Percentiles rank a stretch among this genome's conserved stretches.
Evolutionary conservation across 306 rosid species (phyloP).

Genomic region (Morella rubra): DNA sequence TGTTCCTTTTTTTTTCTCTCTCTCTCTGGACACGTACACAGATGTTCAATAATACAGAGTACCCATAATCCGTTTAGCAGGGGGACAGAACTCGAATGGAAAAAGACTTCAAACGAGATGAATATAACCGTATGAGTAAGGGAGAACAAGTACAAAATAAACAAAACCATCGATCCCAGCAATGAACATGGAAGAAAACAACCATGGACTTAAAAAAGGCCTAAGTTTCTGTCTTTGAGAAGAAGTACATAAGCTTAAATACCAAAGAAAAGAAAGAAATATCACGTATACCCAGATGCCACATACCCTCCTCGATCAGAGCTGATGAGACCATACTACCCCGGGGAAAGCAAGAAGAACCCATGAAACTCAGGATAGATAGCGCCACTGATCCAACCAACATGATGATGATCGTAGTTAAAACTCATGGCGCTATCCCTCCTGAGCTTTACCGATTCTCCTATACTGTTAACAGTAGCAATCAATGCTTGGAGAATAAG

Average conservation of each 20-base stretch:
- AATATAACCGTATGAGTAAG: background rate
- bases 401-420: background rate
- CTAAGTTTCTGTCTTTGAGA: background rate
- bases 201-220: background rate
- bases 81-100: background rate
- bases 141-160: background rate
- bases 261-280: background rate
- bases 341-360: constrained; percentile 44
- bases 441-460: constrained; percentile 81
- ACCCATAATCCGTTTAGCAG: background rate
- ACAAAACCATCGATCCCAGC: background rate
- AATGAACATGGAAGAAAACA: background rate
- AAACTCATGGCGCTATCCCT: constrained; percentile 76
- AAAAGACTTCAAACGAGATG: background rate
- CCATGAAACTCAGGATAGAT: constrained; percentile 83
- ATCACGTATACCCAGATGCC: background rate
- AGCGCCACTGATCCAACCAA: constrained; percentile 47
- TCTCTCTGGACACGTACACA: too few species aligned
- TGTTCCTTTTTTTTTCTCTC: background rate
- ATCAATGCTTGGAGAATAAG: background rate
- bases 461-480: constrained; percentile 28
- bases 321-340: background rate
- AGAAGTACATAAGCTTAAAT: background rate
- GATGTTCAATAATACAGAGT: too few species aligned
- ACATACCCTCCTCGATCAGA: background rate